A percentile compares a stretch with the other conserved stretches of the same genome.
Evolutionary conservation across 148 eudicot genomes (phyloP).

Genomic region (Vaccinium myrtillus): DNA sequence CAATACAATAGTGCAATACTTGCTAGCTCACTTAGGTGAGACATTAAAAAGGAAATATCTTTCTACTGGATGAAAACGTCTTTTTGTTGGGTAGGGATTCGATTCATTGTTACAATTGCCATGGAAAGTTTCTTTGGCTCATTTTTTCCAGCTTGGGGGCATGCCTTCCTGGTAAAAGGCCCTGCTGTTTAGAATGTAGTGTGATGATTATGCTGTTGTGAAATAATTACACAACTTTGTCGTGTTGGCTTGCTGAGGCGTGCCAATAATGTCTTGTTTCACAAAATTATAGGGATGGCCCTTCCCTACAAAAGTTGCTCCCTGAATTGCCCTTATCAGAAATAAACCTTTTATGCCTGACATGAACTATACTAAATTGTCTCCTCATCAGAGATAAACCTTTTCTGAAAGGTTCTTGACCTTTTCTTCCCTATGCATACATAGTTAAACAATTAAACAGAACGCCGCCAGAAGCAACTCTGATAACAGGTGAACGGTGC

Average conservation of each 20-base stretch:
- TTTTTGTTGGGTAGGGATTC: background rate
- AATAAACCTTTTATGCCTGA: background rate
- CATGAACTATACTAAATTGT: background rate
- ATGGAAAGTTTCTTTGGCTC: background rate
- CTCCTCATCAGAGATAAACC: background rate
- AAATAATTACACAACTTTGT: background rate
- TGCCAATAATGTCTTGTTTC: background rate
- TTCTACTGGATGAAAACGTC: background rate
- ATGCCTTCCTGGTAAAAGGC: background rate
- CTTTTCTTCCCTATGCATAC: too few relatives aligned
- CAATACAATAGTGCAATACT: too few relatives aligned
- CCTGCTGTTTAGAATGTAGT: background rate
- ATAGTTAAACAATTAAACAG: too few relatives aligned
- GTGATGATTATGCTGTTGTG: background rate
- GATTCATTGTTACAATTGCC: background rate
- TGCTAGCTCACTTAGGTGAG: background rate
- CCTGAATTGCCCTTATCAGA: background rate
- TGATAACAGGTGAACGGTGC: too few relatives aligned
- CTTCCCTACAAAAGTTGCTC: background rate
- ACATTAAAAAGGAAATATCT: background rate
- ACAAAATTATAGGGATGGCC: background rate
- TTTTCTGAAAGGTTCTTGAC: background rate
- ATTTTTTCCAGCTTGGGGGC: background rate
- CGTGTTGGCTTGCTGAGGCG: background rate
- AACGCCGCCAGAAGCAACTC: too few relatives aligned